Evolutionary conservation across 2,329 filamentous ascomycete genomes (phyloP).

Genomic region (Cladosporium sp.): DNA sequence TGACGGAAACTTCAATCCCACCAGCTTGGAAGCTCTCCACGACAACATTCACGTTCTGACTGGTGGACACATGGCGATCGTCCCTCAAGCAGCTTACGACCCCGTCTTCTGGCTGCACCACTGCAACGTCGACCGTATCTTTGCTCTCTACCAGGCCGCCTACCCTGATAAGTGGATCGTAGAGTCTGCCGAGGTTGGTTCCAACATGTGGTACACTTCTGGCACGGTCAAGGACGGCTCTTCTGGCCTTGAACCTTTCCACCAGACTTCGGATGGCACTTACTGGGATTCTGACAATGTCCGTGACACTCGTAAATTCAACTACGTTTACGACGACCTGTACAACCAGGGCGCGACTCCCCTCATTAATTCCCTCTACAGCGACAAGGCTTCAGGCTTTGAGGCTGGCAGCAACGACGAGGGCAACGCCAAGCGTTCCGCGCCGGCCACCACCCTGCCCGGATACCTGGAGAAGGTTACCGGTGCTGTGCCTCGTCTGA

Average conservation of each 20-base stretch:
- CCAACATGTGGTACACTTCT: constrained; percentile 13
- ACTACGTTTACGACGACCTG: constrained; percentile 76
- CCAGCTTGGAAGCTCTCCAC: constrained; percentile 20
- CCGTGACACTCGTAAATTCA: constrained; percentile 61
- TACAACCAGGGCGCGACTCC: constrained; percentile 41
- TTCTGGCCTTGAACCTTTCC: constrained; percentile 63
- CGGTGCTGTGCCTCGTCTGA: not conserved
- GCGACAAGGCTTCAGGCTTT: constrained; percentile 15
- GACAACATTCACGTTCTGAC: constrained; percentile 20
- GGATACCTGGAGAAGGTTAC: constrained; percentile 9
- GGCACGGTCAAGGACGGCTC: constrained; percentile 5
- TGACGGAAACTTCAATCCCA: constrained; percentile 17
- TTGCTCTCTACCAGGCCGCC: constrained; percentile 22
- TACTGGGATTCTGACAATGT: constrained; percentile 69
- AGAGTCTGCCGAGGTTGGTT: constrained; percentile 11
- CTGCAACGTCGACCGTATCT: constrained; percentile 23
- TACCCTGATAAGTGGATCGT: constrained; percentile 29
- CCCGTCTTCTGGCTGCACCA: constrained; percentile 26
- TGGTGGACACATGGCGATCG: constrained; percentile 20
- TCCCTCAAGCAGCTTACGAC: constrained; percentile 25
- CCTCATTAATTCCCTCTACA: constrained; percentile 63
- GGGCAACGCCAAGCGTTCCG: constrained; percentile 8
- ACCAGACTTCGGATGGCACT: constrained; percentile 54
- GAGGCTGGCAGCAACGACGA: constrained; percentile 15
- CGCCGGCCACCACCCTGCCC: not conserved